These are phyloP conservation scores for Penicillium longicatenatum DNA, from an alignment of 495 filamentous ascomycete species.

Conservation along the genomic window DNA sequence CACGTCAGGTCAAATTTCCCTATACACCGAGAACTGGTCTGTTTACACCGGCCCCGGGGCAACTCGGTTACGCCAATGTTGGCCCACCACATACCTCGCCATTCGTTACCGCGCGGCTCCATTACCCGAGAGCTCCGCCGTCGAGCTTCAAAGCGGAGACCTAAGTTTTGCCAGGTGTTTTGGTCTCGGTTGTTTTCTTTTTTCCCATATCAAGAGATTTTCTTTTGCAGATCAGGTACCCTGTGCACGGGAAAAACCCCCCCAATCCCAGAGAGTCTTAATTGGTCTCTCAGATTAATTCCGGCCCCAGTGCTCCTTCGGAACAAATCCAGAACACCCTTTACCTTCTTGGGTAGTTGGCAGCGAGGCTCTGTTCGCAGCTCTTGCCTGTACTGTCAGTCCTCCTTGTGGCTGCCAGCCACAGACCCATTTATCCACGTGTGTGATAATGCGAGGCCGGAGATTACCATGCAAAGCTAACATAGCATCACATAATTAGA, in stretches of 20 bases:
- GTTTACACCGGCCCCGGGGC: too few relatives aligned
- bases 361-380: background rate
- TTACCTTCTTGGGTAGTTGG: background rate
- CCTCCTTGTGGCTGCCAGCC: slow-evolving; percentile 3
- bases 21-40: too few relatives aligned
- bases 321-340: background rate
- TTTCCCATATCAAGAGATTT: background rate
- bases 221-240: background rate
- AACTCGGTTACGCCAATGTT: background rate
- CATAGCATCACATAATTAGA: background rate
- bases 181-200: background rate
- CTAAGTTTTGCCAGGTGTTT: slow-evolving; percentile 15
- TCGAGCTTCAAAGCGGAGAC: slow-evolving; percentile 21
- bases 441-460: background rate
- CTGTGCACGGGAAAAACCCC: background rate
- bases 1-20: too few relatives aligned
- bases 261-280: background rate
- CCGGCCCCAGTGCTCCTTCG: background rate
- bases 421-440: slow-evolving; percentile 14
- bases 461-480: background rate
- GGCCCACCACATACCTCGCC: slow-evolving; percentile 4
- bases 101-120: slow-evolving; percentile 31
- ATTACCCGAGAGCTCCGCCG: slow-evolving; percentile 24
- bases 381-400: background rate
- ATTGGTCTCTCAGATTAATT: background rate